These are phyloP conservation scores for Phialemonium atrogriseum DNA, from an alignment of 2,329 filamentous ascomycete species.

Conservation along the genomic window DNA sequence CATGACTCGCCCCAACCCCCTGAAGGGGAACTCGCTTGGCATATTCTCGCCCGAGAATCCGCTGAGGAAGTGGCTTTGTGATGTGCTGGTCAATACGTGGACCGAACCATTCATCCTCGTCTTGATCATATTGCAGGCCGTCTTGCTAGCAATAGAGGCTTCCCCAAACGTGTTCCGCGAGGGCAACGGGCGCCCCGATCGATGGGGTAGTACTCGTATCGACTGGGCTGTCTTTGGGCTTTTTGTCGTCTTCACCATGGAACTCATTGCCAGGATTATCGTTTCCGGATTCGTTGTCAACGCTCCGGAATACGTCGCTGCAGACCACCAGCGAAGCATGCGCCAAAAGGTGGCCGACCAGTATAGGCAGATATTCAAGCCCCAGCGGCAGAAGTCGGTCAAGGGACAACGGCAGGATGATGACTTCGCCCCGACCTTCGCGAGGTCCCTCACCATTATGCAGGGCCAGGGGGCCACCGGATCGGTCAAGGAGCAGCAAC, in stretches of 20 bases:
- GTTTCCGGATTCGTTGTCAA: constrained; percentile 93
- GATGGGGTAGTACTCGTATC: constrained; percentile 61
- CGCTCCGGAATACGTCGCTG: constrained; percentile 83
- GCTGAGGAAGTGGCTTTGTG: constrained; percentile 66
- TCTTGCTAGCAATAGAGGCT: constrained; percentile 82
- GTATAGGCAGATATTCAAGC: constrained; percentile 71
- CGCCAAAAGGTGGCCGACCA: constrained; percentile 68
- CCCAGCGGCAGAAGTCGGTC: constrained; percentile 63
- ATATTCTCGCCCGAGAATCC: constrained; percentile 74
- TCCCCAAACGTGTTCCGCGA: constrained; percentile 59
- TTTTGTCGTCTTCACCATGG: constrained; percentile 84
- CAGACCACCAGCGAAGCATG: constrained; percentile 69
- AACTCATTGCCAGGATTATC: constrained; percentile 73
- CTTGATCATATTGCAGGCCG: constrained; percentile 78
- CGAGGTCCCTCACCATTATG: constrained; percentile 72
- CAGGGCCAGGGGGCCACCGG: constrained; percentile 50
- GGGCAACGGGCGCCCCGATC: constrained; percentile 48
- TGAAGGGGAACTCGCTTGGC: constrained; percentile 79
- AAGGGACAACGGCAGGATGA: constrained; percentile 38
- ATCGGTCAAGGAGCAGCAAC: constrained; percentile 69
- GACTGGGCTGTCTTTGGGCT: constrained; percentile 77
- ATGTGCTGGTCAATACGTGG: constrained; percentile 76
- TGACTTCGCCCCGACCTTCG: constrained; percentile 53
- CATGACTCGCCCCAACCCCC: constrained; percentile 56
- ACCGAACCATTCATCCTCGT: constrained; percentile 82